A percentile compares a stretch with the other conserved stretches of the same genome.
Evolutionary conservation across 306 rosid genomes (phyloP).

Genomic region (Rubus parviflorus): DNA sequence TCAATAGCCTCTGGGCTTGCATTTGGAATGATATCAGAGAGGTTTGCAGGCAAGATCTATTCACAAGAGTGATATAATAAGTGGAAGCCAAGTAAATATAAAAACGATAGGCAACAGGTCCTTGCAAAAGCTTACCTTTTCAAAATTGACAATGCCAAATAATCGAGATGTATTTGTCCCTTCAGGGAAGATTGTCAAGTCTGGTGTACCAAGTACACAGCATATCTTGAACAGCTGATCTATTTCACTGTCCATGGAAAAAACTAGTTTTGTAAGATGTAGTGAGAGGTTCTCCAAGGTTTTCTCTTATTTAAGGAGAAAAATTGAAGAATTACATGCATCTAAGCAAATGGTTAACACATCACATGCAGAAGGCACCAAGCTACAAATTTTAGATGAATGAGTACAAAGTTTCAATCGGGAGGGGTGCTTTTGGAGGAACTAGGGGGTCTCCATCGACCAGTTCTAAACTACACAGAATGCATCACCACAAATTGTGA

Average conservation of each 20-base stretch:
- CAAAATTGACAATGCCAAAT: conserved; percentile 49
- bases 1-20: conserved; percentile 83
- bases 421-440: not conserved
- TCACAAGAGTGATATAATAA: conserved; percentile 13
- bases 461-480: not conserved
- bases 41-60: conserved; percentile 65
- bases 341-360: not conserved
- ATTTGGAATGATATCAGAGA: conserved; percentile 67
- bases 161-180: conserved; percentile 56
- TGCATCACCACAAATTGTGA: not conserved
- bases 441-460: not conserved
- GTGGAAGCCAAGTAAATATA: conserved; percentile 11
- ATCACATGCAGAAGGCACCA: not conserved
- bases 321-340: not conserved
- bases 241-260: conserved; percentile 61
- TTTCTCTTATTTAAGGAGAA: not conserved
- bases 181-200: conserved; percentile 50
- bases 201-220: conserved; percentile 69
- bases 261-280: conserved; percentile 22
- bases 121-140: conserved; percentile 46
- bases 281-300: not conserved
- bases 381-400: not conserved
- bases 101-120: not conserved
- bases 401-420: not conserved
- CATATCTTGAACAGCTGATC: conserved; percentile 85